Percentiles rank a stretch among this genome's conserved stretches.
Evolutionary conservation across 139 green algal species (phyloP).

Genomic region (Micromonas commoda): DNA sequence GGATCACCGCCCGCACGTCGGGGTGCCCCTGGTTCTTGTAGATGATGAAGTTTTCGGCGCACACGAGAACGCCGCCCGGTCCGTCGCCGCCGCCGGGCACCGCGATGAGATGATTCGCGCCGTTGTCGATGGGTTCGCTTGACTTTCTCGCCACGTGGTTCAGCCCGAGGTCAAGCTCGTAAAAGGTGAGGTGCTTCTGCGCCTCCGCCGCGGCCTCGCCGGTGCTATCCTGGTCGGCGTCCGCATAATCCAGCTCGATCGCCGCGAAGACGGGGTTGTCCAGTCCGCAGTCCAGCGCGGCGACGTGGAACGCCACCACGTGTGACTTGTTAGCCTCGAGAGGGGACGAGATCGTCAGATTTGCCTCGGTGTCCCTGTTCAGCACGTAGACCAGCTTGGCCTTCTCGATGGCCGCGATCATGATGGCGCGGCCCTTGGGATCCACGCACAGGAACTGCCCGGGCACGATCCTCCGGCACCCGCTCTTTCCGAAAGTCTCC

Average conservation of each 20-base stretch:
- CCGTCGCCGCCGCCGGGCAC: constrained; percentile 86
- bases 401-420: constrained; percentile 92
- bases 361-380: constrained; percentile 85
- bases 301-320: constrained; percentile 73
- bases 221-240: constrained; percentile 66
- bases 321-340: constrained; percentile 94
- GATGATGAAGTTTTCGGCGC: constrained; percentile 94
- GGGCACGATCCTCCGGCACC: constrained; percentile 86
- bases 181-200: constrained; percentile 93
- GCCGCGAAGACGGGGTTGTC: constrained; percentile 98
- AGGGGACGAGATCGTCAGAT: constrained; percentile 93
- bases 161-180: constrained; percentile 97
- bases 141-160: constrained; percentile 95
- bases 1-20: constrained; percentile 83
- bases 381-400: constrained; percentile 99
- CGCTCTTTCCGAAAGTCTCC: constrained; percentile 94
- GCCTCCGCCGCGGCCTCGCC: constrained; percentile 53
- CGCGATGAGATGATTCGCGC: constrained; percentile 88
- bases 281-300: constrained; percentile 89
- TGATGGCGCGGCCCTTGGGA: constrained; percentile 87
- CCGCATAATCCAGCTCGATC: constrained; percentile 94
- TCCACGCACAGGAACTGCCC: constrained; percentile 87
- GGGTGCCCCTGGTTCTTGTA: constrained; percentile 72
- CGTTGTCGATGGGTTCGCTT: constrained; percentile 86
- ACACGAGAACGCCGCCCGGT: constrained; percentile 86